Evolutionary conservation across 345 rosid genomes (phyloP).

Genomic region (Xanthoceras sorbifolium): DNA sequence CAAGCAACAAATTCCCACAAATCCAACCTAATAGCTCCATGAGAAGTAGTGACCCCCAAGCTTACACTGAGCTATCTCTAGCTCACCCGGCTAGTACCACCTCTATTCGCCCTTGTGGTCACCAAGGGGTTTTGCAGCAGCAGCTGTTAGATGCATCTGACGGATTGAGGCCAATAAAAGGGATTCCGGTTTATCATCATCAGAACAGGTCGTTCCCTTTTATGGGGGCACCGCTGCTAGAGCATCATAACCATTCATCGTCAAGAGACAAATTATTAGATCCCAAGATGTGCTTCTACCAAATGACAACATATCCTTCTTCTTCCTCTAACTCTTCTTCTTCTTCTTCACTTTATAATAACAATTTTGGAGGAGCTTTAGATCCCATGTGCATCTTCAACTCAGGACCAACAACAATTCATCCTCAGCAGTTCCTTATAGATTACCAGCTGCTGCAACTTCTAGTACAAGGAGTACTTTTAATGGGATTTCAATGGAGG

Average conservation of each 20-base stretch:
- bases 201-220: conserved; percentile 62
- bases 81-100: conserved; percentile 30
- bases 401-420: conserved; percentile 32
- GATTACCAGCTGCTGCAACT: conserved; percentile 36
- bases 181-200: conserved; percentile 71
- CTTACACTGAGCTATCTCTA: conserved; percentile 48
- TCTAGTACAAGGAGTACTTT: conserved; percentile 35
- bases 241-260: background rate
- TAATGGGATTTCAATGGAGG: conserved; percentile 45
- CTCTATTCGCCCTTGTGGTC: background rate
- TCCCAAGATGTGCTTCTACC: conserved; percentile 46
- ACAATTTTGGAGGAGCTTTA: conserved; percentile 37
- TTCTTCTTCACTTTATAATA: conserved; percentile 36
- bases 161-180: conserved; percentile 66
- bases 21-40: conserved; percentile 22
- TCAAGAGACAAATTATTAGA: conserved; percentile 31
- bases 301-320: conserved; percentile 22
- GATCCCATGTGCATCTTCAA: conserved; percentile 54
- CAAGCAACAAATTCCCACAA: conserved; percentile 12
- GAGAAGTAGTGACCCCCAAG: conserved; percentile 17
- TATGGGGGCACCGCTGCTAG: conserved; percentile 20
- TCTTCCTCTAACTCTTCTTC: conserved; percentile 41
- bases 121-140: conserved; percentile 32
- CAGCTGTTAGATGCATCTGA: conserved; percentile 34
- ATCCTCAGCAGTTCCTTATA: conserved; percentile 21